Conservation (phyloP, 192 early-diverging fungal species). For the Radiomyces spectabilis region DNA sequence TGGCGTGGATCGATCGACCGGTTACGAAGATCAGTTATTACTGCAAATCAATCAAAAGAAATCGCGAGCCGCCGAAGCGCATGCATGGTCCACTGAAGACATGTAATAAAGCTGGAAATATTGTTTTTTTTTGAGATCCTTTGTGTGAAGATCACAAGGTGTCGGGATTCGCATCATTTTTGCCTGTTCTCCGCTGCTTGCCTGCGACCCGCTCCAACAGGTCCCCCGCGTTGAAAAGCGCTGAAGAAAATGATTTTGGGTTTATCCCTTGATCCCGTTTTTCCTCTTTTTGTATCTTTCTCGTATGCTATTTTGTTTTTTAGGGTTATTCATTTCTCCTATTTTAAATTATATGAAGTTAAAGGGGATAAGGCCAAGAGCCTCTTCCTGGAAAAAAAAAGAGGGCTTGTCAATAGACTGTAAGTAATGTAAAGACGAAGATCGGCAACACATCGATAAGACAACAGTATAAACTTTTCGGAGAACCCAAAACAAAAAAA, state of each 20-base stretch:
- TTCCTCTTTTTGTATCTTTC: background rate
- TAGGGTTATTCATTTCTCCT: background rate
- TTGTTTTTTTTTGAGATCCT: background rate
- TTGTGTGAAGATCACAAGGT: background rate
- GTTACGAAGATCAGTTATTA: conserved; percentile 49
- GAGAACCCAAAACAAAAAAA: background rate
- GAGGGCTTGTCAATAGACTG: too few species aligned
- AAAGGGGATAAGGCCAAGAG: too few species aligned
- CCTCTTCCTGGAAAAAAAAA: background rate
- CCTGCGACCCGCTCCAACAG: too few species aligned
- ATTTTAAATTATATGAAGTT: too few species aligned
- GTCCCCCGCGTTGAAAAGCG: too few species aligned
- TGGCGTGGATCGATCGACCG: conserved; percentile 59
- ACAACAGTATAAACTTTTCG: background rate
- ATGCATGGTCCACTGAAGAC: conserved; percentile 55
- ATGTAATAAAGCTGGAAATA: conserved; percentile 31
- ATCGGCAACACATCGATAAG: background rate
- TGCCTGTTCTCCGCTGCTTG: too few species aligned
- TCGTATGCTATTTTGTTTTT: background rate
- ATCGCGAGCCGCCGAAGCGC: conserved; percentile 35
- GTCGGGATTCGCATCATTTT: background rate
- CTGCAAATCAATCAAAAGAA: conserved; percentile 22
- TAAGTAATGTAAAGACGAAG: background rate
- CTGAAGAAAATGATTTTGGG: too few species aligned
- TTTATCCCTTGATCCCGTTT: background rate